Base-by-base conservation (phyloP, 495 filamentous ascomycete genomes). In the Endocarpon pusillum region DNA sequence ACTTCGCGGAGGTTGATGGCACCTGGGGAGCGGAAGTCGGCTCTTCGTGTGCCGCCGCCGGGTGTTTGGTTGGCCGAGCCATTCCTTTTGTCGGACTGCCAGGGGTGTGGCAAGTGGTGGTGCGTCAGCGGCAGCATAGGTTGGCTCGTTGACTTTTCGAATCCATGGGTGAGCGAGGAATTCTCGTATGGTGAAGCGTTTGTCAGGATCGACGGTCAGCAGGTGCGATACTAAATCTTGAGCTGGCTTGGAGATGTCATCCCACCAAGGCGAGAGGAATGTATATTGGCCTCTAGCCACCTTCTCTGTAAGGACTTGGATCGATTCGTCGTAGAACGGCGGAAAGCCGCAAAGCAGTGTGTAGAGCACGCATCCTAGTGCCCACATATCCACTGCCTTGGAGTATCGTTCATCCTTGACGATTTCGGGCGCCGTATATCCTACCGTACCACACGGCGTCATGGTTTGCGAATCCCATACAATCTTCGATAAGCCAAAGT, bases 361-460 rank as follows among this genome's bases (percentile, higher is more conserved):
- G 55, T 97, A 97, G 12, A 97, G 69, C 5, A 97, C 89, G 56
- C 89, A 97, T 8, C 89, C 89, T 23, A 97, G 55, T 9, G 89
- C 89, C 89, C 89, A 97, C 89, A 97, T 97, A 42, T 97, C 89
- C 25, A 97, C 89, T 45, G 83, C 86, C 62, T 96, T 97, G 4
- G 89, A 96, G 48, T 97, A 97, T 23, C 87, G 73, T 53, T 97
- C 89, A 57, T 97, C 89, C 57, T 96, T 96, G 34, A 97, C 89
- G 33, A 97, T 97, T 54, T 97, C 89, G 3, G 89, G 89, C n/a
- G 89, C 89, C 11, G 89, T 96, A 53, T 97, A 97, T 20, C 89
- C 89, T 35, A 96, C 89, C 3, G 89, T 97, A 21, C 89, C 89
- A 54, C 89, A 97, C 15, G 89, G 89, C 2, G 89, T 97, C 84